Percentiles rank a stretch among this genome's conserved stretches.
Evolutionary conservation across 768 basidiomycete species (phyloP).

Genomic region (Boletus vermiculosoides): DNA sequence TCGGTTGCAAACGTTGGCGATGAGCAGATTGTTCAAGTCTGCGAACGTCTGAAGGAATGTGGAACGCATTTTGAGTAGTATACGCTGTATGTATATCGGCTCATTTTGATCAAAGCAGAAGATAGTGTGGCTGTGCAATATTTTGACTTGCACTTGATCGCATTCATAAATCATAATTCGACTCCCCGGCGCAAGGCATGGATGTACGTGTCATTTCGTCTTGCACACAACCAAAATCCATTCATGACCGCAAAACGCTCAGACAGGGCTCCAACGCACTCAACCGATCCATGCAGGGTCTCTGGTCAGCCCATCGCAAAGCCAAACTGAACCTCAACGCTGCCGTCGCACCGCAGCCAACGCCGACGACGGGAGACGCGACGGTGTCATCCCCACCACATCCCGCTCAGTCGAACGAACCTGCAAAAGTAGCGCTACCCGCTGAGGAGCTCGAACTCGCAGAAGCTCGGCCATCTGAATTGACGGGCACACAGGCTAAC

Average conservation of each 20-base stretch:
- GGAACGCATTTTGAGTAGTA: constrained; percentile 39
- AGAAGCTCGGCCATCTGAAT: constrained; percentile 10
- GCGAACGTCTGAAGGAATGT: constrained; percentile 47
- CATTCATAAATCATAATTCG: no score
- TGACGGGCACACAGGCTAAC: constrained; percentile 1
- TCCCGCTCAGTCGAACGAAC: constrained; percentile 13
- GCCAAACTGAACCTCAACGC: constrained; percentile 69
- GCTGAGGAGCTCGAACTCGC: constrained; percentile 17
- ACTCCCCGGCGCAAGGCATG: not conserved
- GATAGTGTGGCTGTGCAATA: not conserved
- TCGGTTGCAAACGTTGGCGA: constrained; percentile 81
- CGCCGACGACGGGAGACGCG: constrained; percentile 7
- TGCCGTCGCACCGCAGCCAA: not conserved
- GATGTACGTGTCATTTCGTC: constrained; percentile 13
- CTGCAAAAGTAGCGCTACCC: constrained; percentile 25
- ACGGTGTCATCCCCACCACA: not conserved
- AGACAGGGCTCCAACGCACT: constrained; percentile 74
- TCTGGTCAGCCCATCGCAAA: constrained; percentile 69
- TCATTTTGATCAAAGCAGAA: no score
- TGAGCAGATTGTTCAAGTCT: constrained; percentile 51
- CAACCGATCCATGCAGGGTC: constrained; percentile 76
- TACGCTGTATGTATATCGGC: no score
- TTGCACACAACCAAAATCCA: not conserved
- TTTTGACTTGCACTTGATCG: not conserved
- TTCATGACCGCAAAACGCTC: constrained; percentile 32